Conservation (phyloP, 805 yeast species). For the Starmerella riodocensis region DNA sequence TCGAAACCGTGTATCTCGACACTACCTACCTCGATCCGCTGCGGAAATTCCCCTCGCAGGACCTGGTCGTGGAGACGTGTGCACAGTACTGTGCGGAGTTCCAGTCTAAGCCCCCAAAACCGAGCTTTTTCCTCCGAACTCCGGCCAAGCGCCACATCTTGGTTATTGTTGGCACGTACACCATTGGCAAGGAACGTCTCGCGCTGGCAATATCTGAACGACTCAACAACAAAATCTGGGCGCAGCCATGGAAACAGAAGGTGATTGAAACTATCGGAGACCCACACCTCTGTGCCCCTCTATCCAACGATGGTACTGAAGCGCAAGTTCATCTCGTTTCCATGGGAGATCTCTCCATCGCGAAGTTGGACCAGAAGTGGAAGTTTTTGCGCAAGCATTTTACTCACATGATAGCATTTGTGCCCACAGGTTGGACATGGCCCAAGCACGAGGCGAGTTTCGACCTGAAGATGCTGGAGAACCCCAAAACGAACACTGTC, state of each 20-base stretch:
- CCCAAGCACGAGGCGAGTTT: slow-evolving; percentile 20
- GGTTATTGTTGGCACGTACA: slow-evolving; percentile 71
- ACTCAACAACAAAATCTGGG: slow-evolving; percentile 29
- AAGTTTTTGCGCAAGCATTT: slow-evolving; percentile 35
- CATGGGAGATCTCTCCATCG: slow-evolving; percentile 39
- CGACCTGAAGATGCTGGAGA: slow-evolving; percentile 13
- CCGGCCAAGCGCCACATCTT: slow-evolving; percentile 31
- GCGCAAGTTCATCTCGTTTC: slow-evolving; percentile 63
- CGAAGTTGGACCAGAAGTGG: slow-evolving; percentile 37
- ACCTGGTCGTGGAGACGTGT: slow-evolving; percentile 47
- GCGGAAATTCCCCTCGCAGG: slow-evolving; percentile 68
- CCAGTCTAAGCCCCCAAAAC: slow-evolving; percentile 23
- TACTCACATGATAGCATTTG: slow-evolving; percentile 53
- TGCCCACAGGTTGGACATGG: slow-evolving; percentile 90
- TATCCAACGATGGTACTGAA: slow-evolving; percentile 34
- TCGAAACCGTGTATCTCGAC: slow-evolving; percentile 55
- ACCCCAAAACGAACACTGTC: slow-evolving; percentile 9
- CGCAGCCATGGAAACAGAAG: slow-evolving; percentile 36
- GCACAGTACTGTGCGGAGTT: slow-evolving; percentile 38
- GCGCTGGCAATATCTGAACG: slow-evolving; percentile 40
- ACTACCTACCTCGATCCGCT: slow-evolving; percentile 76
- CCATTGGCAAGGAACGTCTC: slow-evolving; percentile 82
- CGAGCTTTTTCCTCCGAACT: slow-evolving; percentile 17
- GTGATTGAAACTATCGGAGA: slow-evolving; percentile 38
- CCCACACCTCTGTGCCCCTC: slow-evolving; percentile 28